These are phyloP conservation scores for Trametes polyzona DNA, from an alignment of 1,284 basidiomycete species.

Conservation along the genomic window DNA sequence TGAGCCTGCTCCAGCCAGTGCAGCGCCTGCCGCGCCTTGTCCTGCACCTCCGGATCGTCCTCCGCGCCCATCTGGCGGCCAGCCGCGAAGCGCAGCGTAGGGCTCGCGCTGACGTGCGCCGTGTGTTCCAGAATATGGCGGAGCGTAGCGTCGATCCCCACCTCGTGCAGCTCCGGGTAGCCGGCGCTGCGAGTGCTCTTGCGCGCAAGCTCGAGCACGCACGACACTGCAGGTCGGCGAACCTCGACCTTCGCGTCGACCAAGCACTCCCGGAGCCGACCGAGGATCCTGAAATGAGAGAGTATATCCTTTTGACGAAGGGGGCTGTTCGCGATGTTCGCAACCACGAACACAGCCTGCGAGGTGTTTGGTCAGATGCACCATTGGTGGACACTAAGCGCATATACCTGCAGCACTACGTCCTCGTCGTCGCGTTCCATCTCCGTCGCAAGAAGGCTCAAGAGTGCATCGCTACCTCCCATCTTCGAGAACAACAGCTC, in stretches of 20 bases:
- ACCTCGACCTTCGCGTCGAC: conserved; percentile 58
- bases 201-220: conserved; percentile 55
- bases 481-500: conserved; percentile 59
- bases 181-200: conserved; percentile 40
- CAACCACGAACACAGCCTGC: conserved; percentile 60
- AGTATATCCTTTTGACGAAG: conserved; percentile 52
- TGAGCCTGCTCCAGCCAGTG: conserved; percentile 29
- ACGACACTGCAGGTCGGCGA: conserved; percentile 61
- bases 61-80: conserved; percentile 40
- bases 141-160: conserved; percentile 48
- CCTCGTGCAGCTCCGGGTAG: conserved; percentile 44
- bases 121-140: conserved; percentile 57
- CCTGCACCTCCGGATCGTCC: conserved; percentile 61
- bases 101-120: conserved; percentile 36
- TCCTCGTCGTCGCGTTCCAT: conserved; percentile 54
- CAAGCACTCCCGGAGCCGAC: conserved; percentile 56
- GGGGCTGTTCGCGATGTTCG: conserved; percentile 66
- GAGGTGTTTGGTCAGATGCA: not conserved
- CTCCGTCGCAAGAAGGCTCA: conserved; percentile 48
- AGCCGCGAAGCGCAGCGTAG: conserved; percentile 30
- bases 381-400: not conserved
- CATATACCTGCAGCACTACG: conserved; percentile 54
- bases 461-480: conserved; percentile 48
- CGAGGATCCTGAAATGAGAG: conserved; percentile 51
- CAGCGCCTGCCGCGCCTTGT: conserved; percentile 56